These are phyloP conservation scores for Corylus avellana DNA, from an alignment of 306 rosid genomes.

Conservation along the genomic window DNA sequence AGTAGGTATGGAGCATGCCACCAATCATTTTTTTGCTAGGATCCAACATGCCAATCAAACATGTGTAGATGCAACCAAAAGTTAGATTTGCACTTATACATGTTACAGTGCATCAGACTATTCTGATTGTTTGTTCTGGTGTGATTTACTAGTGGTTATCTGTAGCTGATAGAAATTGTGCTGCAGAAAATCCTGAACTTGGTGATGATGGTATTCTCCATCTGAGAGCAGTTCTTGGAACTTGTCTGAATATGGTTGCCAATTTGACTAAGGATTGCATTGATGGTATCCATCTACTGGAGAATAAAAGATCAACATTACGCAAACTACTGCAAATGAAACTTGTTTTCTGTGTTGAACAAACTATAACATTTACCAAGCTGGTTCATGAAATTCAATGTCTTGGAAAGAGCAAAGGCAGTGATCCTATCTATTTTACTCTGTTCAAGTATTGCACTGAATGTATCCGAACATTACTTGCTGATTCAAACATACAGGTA, in stretches of 20 bases:
- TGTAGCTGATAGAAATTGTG: slow-evolving; percentile 21
- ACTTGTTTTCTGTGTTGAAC: slow-evolving; percentile 84
- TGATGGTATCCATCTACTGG: slow-evolving; percentile 61
- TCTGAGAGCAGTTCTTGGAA: slow-evolving; percentile 55
- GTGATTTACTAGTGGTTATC: neutral
- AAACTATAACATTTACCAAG: slow-evolving; percentile 63
- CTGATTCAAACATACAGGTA: slow-evolving; percentile 78
- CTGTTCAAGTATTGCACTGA: slow-evolving; percentile 53
- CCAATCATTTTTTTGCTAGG: neutral
- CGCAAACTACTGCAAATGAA: slow-evolving; percentile 58
- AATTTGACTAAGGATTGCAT: slow-evolving; percentile 64
- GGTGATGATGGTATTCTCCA: slow-evolving; percentile 45
- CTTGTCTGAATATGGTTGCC: slow-evolving; percentile 61
- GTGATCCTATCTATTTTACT: slow-evolving; percentile 34
- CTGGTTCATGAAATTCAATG: slow-evolving; percentile 51
- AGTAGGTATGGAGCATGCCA: neutral
- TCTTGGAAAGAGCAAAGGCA: slow-evolving; percentile 43
- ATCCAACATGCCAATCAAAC: neutral
- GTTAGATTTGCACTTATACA: neutral
- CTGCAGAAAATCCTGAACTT: slow-evolving; percentile 61
- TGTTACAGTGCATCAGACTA: neutral
- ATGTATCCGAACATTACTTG: slow-evolving; percentile 62
- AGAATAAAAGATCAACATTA: slow-evolving; percentile 46
- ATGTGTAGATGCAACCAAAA: neutral
- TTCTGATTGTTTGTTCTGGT: neutral